Percentiles rank a stretch among this genome's conserved stretches.
Evolutionary conservation across 495 filamentous ascomycete genomes (phyloP).

Genomic region (Penicillium longicatenatum): DNA sequence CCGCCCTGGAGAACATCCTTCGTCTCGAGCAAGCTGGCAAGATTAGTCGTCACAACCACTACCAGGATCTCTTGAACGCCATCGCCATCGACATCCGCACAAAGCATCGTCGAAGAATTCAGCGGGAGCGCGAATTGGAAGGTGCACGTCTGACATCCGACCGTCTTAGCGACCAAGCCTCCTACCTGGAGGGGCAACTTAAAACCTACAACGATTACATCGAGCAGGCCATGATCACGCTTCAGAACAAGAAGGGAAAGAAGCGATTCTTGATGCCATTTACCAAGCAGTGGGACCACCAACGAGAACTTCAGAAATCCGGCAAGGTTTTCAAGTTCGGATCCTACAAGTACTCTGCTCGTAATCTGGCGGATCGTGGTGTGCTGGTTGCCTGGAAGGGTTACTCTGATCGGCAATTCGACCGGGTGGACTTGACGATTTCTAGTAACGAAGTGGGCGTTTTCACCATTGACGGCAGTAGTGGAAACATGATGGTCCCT

Average conservation of each 20-base stretch:
- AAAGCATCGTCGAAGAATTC: constrained; percentile 88
- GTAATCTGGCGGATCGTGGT: constrained; percentile 87
- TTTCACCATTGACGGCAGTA: constrained; percentile 89
- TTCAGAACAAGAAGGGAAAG: constrained; percentile 96
- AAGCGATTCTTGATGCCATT: constrained; percentile 95
- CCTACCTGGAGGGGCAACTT: constrained; percentile 89
- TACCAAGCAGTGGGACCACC: constrained; percentile 98
- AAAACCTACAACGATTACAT: constrained; percentile 99
- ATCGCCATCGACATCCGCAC: constrained; percentile 97
- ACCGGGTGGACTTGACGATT: constrained; percentile 90
- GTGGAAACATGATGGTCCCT: constrained; percentile 92
- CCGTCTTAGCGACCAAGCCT: constrained; percentile 87
- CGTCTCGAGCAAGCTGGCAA: constrained; percentile 79
- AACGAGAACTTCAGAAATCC: constrained; percentile 86
- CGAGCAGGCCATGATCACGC: constrained; percentile 97
- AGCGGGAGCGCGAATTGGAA: constrained; percentile 87
- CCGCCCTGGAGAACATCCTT: constrained; percentile 92
- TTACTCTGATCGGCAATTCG: constrained; percentile 82
- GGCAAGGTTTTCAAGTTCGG: constrained; percentile 96
- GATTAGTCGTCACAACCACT: constrained; percentile 88
- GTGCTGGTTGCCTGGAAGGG: constrained; percentile 88
- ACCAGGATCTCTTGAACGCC: constrained; percentile 94
- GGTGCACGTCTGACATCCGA: constrained; percentile 80
- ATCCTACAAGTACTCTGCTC: constrained; percentile 92
- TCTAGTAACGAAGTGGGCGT: constrained; percentile 92